Evolutionary conservation across 768 basidiomycete genomes (phyloP).

Genomic region (Boletus coccyginus): DNA sequence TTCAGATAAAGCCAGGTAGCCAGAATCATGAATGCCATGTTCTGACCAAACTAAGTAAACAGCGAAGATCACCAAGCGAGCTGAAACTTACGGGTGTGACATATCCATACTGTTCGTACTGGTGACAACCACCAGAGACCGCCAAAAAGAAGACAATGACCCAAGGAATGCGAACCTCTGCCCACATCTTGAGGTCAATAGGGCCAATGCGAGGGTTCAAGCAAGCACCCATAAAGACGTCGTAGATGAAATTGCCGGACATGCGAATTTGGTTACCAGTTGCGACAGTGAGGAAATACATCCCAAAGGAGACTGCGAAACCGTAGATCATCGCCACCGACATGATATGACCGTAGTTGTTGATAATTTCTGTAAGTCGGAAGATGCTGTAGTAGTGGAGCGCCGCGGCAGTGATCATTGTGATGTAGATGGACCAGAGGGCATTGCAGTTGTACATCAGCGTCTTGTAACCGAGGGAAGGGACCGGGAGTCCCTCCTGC

Average conservation of each 20-base stretch:
- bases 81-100: constrained; percentile 72
- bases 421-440: constrained; percentile 77
- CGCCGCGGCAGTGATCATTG: constrained; percentile 67
- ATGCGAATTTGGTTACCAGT: constrained; percentile 85
- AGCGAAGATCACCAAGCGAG: neutral
- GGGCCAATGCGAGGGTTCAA: constrained; percentile 91
- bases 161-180: constrained; percentile 96
- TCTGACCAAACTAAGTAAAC: constrained; percentile 43
- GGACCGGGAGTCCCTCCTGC: constrained; percentile 96
- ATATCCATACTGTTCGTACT: constrained; percentile 89
- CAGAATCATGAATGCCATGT: constrained; percentile 95
- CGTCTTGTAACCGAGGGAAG: constrained; percentile 88
- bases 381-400: constrained; percentile 82
- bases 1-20: constrained; percentile 97
- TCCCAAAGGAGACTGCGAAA: constrained; percentile 74
- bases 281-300: constrained; percentile 75
- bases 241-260: constrained; percentile 94
- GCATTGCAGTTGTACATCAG: constrained; percentile 98
- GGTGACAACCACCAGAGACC: constrained; percentile 91
- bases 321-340: constrained; percentile 92
- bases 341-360: constrained; percentile 96
- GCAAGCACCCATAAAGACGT: constrained; percentile 94
- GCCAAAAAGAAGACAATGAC: constrained; percentile 92
- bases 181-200: constrained; percentile 98
- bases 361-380: constrained; percentile 91